Percentiles rank a stretch among this genome's conserved stretches.
Conservation (phyloP, 139 green algal species). For the Dunaliella sp. region DNA sequence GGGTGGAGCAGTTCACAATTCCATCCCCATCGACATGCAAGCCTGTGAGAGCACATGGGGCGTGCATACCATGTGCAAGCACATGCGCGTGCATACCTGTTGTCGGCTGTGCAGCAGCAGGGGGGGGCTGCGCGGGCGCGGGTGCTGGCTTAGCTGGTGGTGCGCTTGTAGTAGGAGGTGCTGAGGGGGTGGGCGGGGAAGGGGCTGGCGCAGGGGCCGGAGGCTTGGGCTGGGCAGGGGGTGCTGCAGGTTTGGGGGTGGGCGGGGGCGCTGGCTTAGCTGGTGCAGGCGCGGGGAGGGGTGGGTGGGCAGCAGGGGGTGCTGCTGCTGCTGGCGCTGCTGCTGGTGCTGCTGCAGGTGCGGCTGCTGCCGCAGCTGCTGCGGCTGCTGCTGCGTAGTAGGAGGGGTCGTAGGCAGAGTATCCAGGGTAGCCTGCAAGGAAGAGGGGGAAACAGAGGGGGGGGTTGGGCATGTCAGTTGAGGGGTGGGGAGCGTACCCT, state of each 20-base stretch:
- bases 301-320: background rate
- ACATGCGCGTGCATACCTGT: background rate
- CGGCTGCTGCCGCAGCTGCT: conserved; percentile 8
- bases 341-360: conserved; percentile 4
- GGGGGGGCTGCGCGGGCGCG: background rate
- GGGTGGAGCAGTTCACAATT: no score
- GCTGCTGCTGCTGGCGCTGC: conserved; percentile 4
- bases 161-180: background rate
- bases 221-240: background rate
- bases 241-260: background rate
- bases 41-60: no score
- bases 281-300: background rate
- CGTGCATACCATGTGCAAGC: no score
- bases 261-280: background rate
- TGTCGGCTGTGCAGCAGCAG: background rate
- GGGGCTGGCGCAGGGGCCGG: background rate
- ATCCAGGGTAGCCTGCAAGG: conserved; percentile 22
- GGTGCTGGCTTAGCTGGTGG: background rate
- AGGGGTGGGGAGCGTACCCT: background rate
- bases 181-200: background rate
- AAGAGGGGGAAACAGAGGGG: background rate
- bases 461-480: background rate
- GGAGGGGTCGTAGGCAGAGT: conserved; percentile 20
- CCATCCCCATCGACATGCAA: no score
- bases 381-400: conserved; percentile 7